Evolutionary conservation across 495 filamentous ascomycete genomes (phyloP).

Genomic region (Hypoxylon intermedium): DNA sequence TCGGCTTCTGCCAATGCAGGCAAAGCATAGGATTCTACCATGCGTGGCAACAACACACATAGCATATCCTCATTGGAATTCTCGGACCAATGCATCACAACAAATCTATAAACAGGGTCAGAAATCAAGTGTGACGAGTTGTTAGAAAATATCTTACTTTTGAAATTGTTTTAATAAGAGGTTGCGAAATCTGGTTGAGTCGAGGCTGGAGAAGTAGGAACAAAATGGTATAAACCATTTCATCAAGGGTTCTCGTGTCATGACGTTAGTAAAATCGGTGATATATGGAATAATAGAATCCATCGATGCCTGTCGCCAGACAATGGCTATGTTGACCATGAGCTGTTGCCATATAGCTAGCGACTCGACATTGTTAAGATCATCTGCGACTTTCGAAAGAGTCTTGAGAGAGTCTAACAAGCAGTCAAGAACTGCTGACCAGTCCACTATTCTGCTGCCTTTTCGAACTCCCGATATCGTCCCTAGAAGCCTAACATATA

Average conservation of each 20-base stretch:
- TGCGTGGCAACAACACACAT: constrained; percentile 71
- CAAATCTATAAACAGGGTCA: constrained; percentile 61
- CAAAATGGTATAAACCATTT: constrained; percentile 83
- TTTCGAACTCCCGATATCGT: constrained; percentile 75
- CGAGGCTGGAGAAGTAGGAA: constrained; percentile 74
- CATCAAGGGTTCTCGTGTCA: constrained; percentile 68
- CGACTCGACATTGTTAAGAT: constrained; percentile 50
- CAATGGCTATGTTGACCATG: constrained; percentile 69
- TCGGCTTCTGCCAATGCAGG: constrained; percentile 58
- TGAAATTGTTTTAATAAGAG: constrained; percentile 82
- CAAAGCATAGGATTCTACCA: constrained; percentile 64
- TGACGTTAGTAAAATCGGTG: constrained; percentile 64
- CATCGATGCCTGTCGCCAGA: constrained; percentile 78
- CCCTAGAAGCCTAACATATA: constrained; percentile 70
- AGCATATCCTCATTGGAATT: constrained; percentile 68
- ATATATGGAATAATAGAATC: constrained; percentile 76
- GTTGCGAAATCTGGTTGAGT: constrained; percentile 75
- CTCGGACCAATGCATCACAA: constrained; percentile 73
- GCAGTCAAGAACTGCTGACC: constrained; percentile 68
- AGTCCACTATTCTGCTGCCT: constrained; percentile 74
- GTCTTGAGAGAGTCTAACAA: constrained; percentile 62
- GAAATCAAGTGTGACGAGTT: background rate
- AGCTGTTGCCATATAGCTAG: constrained; percentile 60
- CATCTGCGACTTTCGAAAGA: constrained; percentile 42
- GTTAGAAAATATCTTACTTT: constrained; percentile 57